phyloP scores from a whole-genome alignment of 148 eudicot species.

The Mesembryanthemum crystallinum region DNA sequence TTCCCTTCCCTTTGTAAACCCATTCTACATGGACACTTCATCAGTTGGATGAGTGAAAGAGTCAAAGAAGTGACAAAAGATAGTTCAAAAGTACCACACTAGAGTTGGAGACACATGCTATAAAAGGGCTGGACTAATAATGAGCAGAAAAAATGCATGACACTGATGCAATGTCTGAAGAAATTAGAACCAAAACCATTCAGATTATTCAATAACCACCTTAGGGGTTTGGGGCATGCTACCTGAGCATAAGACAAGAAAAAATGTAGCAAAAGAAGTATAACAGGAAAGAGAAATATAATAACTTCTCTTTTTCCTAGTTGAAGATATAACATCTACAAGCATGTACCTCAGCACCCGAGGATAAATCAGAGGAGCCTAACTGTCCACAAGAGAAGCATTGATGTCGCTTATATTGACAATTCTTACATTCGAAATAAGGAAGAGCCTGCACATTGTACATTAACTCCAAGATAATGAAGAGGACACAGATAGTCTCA shows the following conservation, averaged over 20 bases:
- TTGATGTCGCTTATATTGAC: constrained; percentile 69
- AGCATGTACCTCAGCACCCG: constrained; percentile 66
- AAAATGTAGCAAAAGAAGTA: constrained; percentile 42
- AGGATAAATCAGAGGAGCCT: constrained; percentile 79
- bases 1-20: too few species aligned
- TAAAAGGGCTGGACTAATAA: background rate
- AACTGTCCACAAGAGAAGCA: constrained; percentile 77
- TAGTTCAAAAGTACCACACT: too few species aligned
- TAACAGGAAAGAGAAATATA: background rate
- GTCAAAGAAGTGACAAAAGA: background rate
- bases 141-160: background rate
- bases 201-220: too few species aligned
- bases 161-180: background rate
- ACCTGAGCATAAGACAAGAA: constrained; percentile 39
- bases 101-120: background rate
- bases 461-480: constrained; percentile 5
- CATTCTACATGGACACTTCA: too few species aligned
- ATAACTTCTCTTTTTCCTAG: background rate
- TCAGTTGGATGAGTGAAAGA: background rate
- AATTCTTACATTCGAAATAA: constrained; percentile 60
- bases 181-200: background rate
- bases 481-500: background rate
- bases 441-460: constrained; percentile 46
- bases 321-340: background rate
- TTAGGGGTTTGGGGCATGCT: background rate